Evolutionary conservation across 179 eudicot genomes (phyloP).

Genomic region (Sideroxylon spinosum): DNA sequence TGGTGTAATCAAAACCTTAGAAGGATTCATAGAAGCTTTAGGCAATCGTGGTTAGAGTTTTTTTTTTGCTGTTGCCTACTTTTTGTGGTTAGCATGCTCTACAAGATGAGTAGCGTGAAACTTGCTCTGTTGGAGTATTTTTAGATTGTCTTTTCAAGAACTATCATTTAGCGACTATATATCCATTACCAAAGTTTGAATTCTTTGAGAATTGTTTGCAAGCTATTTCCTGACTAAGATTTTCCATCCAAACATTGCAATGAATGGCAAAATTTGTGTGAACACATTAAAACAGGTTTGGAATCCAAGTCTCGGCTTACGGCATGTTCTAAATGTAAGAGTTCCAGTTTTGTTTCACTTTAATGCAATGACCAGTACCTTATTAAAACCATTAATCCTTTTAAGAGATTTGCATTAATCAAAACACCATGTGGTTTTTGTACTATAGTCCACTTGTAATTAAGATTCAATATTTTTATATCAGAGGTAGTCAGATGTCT

Average conservation of each 20-base stretch:
- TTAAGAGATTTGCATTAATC: not conserved
- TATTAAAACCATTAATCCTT: not conserved
- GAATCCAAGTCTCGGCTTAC: constrained; percentile 86
- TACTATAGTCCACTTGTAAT: not conserved
- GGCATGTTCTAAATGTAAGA: constrained; percentile 80
- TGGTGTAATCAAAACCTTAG: not conserved
- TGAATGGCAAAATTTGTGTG: constrained; percentile 83
- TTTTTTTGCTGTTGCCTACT: not conserved
- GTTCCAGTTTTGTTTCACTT: not conserved
- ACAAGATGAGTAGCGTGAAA: too few species aligned
- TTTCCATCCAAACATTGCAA: constrained; percentile 83
- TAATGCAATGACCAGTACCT: not conserved
- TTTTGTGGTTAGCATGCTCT: not conserved
- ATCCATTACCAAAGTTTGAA: not conserved
- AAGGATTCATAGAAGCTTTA: not conserved
- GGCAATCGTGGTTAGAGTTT: not conserved
- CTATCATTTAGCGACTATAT: not conserved
- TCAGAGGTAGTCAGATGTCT: constrained; percentile 85
- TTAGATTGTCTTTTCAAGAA: not conserved
- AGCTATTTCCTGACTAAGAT: constrained; percentile 87
- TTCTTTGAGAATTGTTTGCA: constrained; percentile 18
- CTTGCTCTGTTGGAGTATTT: not conserved
- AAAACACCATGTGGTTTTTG: not conserved
- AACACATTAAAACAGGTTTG: constrained; percentile 90
- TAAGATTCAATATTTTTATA: not conserved